These are phyloP conservation scores for Brassica incana DNA, from an alignment of 345 rosid species.

Conservation along the genomic window DNA sequence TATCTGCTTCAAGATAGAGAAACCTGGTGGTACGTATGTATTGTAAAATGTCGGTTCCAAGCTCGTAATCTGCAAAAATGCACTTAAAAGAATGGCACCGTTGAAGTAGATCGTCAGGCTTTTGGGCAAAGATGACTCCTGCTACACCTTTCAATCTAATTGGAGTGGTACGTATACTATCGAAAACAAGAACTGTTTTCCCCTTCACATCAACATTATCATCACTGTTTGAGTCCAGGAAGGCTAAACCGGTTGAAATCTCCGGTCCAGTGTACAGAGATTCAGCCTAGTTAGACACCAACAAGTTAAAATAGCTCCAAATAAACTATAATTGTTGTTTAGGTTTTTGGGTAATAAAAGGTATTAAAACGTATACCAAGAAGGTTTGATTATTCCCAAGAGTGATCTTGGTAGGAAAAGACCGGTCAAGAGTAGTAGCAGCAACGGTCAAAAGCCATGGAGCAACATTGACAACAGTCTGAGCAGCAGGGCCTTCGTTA, in stretches of 20 bases:
- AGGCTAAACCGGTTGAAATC: constrained; percentile 21
- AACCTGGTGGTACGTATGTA: constrained; percentile 41
- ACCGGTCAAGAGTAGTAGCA: constrained; percentile 51
- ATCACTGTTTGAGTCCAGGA: background rate
- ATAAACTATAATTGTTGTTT: background rate
- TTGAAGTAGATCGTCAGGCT: constrained; percentile 12
- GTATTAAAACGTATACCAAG: constrained; percentile 21
- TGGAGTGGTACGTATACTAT: background rate
- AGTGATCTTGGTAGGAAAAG: constrained; percentile 44
- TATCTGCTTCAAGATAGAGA: background rate
- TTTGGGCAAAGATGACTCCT: constrained; percentile 36
- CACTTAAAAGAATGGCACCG: constrained; percentile 20
- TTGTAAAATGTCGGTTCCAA: constrained; percentile 38
- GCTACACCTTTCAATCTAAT: constrained; percentile 21
- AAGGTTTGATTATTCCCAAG: constrained; percentile 38
- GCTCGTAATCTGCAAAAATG: constrained; percentile 31
- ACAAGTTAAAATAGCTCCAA: background rate
- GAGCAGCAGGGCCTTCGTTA: constrained; percentile 40
- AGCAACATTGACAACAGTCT: constrained; percentile 44
- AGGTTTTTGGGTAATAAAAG: constrained; percentile 35
- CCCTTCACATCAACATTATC: constrained; percentile 27
- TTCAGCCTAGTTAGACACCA: constrained; percentile 44
- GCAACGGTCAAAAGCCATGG: constrained; percentile 56
- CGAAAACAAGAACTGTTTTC: constrained; percentile 26
- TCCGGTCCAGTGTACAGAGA: constrained; percentile 31